Evolutionary conservation across 352 stramenopile genomes (phyloP).

Genomic region (Pilasporangium apinafurcum): DNA sequence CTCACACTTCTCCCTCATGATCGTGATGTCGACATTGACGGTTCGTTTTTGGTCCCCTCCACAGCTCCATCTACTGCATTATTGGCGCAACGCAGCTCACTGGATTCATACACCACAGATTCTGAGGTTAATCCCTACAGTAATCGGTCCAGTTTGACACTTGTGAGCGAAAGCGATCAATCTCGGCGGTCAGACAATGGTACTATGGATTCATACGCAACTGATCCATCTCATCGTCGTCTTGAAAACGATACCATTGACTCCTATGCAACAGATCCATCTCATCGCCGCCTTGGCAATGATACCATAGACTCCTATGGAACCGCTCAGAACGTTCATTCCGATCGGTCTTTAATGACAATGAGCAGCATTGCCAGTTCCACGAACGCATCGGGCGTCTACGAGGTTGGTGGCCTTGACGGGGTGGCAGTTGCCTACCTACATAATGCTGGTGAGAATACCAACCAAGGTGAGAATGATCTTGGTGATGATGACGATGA

Average conservation of each 20-base stretch:
- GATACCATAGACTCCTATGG: slow-evolving; percentile 6
- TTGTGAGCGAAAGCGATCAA: too few relatives aligned
- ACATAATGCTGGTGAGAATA: slow-evolving; percentile 15
- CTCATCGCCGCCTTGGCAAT: slow-evolving; percentile 4
- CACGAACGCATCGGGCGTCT: too few relatives aligned
- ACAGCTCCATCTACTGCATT: not conserved
- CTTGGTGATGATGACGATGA: slow-evolving; percentile 16
- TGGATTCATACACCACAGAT: slow-evolving; percentile 11
- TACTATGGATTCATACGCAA: too few relatives aligned
- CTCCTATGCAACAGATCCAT: slow-evolving; percentile 15
- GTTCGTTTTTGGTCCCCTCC: not conserved
- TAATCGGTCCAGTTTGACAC: slow-evolving; percentile 7
- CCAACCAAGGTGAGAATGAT: slow-evolving; percentile 7
- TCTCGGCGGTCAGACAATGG: too few relatives aligned
- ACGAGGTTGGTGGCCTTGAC: too few relatives aligned
- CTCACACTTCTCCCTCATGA: too few relatives aligned
- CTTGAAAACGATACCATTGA: slow-evolving; percentile 6
- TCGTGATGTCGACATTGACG: too few relatives aligned
- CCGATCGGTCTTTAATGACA: slow-evolving; percentile 6
- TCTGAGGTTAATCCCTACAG: not conserved
- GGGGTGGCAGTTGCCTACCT: slow-evolving; percentile 18
- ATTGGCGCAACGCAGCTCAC: slow-evolving; percentile 4
- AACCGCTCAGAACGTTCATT: slow-evolving; percentile 1
- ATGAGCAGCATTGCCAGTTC: slow-evolving; percentile 2
- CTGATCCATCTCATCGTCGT: too few relatives aligned